Evolutionary conservation across 1,139 yeast genomes (phyloP).

Genomic region (Nematodospora anomalae): DNA sequence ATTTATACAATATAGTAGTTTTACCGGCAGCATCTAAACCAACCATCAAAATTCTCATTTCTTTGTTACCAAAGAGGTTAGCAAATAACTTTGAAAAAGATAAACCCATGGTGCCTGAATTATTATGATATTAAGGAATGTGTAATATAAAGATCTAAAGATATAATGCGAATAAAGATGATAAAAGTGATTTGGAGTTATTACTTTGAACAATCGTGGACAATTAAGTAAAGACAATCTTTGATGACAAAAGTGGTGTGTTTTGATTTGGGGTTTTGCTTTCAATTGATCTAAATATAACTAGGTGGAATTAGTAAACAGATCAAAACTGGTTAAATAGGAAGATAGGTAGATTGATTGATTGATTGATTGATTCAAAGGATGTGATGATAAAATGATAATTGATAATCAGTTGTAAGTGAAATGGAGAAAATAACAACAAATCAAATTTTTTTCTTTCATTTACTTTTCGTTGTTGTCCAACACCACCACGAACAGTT

Average conservation of each 20-base stretch:
- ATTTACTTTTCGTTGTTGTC: slow-evolving; percentile 4
- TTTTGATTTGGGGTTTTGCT: too few species aligned
- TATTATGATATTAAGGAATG: slow-evolving; percentile 1
- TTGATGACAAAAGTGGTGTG: too few species aligned
- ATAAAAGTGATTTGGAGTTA: too few species aligned
- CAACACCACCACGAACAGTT: too few species aligned
- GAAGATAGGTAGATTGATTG: slow-evolving; percentile 6
- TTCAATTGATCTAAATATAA: not conserved
- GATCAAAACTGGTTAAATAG: not conserved
- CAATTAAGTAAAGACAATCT: too few species aligned
- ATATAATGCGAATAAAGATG: too few species aligned
- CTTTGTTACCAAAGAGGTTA: slow-evolving; percentile 41
- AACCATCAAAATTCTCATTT: slow-evolving; percentile 46
- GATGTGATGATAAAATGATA: slow-evolving; percentile 2
- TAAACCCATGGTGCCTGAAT: slow-evolving; percentile 28
- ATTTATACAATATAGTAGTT: slow-evolving; percentile 43
- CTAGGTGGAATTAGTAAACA: too few species aligned
- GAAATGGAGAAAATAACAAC: slow-evolving; percentile 15
- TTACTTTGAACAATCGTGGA: too few species aligned
- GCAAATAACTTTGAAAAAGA: slow-evolving; percentile 38
- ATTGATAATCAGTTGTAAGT: slow-evolving; percentile 3
- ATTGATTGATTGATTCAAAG: slow-evolving; percentile 7
- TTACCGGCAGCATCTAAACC: slow-evolving; percentile 48
- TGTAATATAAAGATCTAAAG: not conserved
- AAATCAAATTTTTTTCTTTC: slow-evolving; percentile 14